phyloP scores from a whole-genome alignment of 2,329 filamentous ascomycete species.

The Metarhizium guizhouense region DNA sequence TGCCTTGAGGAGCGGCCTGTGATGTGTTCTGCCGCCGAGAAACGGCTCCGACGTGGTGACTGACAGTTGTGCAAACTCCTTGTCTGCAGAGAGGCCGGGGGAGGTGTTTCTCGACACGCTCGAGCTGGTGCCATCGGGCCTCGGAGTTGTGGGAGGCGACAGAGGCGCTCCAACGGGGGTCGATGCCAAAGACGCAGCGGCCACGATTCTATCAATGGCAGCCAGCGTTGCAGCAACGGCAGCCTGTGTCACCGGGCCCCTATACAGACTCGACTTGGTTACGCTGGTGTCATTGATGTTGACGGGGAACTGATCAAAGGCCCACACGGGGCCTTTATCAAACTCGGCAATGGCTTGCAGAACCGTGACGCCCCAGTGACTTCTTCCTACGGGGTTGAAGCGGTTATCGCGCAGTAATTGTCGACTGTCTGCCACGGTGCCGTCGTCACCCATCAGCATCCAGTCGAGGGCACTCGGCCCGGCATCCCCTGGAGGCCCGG shows the following conservation, averaged over 20 bases:
- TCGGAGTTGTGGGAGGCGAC: constrained; percentile 5
- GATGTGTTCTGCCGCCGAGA: constrained; percentile 25
- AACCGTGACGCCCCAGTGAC: constrained; percentile 32
- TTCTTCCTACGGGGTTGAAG: constrained; percentile 20
- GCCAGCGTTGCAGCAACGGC: constrained; percentile 26
- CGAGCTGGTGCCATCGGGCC: background rate
- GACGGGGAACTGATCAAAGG: constrained; percentile 31
- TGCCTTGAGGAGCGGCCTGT: constrained; percentile 29
- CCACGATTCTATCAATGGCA: constrained; percentile 26
- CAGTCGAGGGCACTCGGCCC: constrained; percentile 33
- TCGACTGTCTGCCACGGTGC: constrained; percentile 20
- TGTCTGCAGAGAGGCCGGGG: constrained; percentile 16
- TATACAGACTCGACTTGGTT: constrained; percentile 32
- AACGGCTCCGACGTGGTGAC: constrained; percentile 25
- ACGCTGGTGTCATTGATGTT: constrained; percentile 28
- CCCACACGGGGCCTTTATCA: constrained; percentile 34
- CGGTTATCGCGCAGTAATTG: constrained; percentile 18
- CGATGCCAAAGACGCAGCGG: constrained; percentile 11
- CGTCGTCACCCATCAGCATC: constrained; percentile 33
- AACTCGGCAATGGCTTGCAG: constrained; percentile 30
- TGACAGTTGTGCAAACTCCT: constrained; percentile 19
- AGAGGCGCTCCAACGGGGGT: background rate
- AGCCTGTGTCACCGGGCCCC: constrained; percentile 27
- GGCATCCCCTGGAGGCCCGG: constrained; percentile 31
- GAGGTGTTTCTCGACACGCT: constrained; percentile 5